These are phyloP conservation scores for Linanthus parryae DNA, from an alignment of 148 eudicot genomes.

Conservation along the genomic window DNA sequence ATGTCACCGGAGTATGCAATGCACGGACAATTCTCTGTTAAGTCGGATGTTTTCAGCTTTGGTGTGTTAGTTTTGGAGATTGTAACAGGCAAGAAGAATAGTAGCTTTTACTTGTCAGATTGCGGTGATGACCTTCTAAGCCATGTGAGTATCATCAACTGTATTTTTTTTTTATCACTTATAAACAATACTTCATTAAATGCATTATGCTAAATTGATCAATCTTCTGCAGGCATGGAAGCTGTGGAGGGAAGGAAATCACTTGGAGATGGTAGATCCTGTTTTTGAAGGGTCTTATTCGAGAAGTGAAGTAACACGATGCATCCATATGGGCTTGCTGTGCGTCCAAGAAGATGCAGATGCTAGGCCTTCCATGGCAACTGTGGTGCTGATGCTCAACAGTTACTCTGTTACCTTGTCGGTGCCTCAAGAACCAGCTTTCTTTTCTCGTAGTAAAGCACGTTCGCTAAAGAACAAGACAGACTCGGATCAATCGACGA, in stretches of 20 bases:
- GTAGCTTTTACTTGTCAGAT: conserved; percentile 9
- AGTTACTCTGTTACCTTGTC: conserved; percentile 7
- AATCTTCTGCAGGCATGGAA: conserved; percentile 36
- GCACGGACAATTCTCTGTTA: too few species aligned
- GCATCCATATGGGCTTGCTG: conserved; percentile 22
- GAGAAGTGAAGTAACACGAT: conserved; percentile 18
- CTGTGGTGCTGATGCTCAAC: conserved; percentile 28
- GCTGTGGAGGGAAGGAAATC: conserved; percentile 21
- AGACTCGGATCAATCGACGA: background rate
- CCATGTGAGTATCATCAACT: conserved; percentile 22
- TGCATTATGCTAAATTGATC: too few species aligned
- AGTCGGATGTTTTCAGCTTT: too few species aligned
- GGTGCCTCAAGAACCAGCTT: conserved; percentile 24
- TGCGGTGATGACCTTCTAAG: conserved; percentile 16
- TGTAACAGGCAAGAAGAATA: conserved; percentile 28
- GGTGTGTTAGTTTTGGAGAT: too few species aligned
- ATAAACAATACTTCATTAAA: background rate
- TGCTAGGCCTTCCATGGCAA: conserved; percentile 38
- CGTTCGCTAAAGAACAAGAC: background rate
- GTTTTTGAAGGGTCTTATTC: background rate
- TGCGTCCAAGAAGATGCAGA: conserved; percentile 30
- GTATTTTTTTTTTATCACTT: background rate
- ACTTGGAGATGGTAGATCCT: conserved; percentile 15
- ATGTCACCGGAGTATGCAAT: too few species aligned
- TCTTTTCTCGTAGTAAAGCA: background rate